phyloP scores from a whole-genome alignment of 129 eudicot species.

The Flaveria brownii region DNA sequence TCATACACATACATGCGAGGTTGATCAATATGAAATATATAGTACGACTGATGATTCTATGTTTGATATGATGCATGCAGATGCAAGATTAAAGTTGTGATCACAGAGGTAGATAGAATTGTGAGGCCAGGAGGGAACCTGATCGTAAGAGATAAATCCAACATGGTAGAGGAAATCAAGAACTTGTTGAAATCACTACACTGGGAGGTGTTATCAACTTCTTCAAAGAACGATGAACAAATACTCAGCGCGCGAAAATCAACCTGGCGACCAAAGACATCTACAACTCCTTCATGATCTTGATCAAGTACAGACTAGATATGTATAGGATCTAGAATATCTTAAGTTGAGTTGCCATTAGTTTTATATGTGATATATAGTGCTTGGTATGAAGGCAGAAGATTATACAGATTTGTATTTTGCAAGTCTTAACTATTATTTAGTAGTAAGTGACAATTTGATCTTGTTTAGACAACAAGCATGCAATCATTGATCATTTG shows the following conservation, averaged over 20 bases:
- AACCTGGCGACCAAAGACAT: slow-evolving; percentile 64
- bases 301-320: slow-evolving; percentile 8
- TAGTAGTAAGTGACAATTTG: too few relatives aligned
- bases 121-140: slow-evolving; percentile 77
- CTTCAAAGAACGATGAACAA: slow-evolving; percentile 54
- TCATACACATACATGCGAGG: not conserved
- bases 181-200: slow-evolving; percentile 65
- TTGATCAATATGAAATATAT: not conserved
- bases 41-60: not conserved
- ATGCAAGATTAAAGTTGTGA: slow-evolving; percentile 55
- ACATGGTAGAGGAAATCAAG: slow-evolving; percentile 51
- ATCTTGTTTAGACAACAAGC: too few relatives aligned
- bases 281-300: slow-evolving; percentile 36
- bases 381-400: not conserved
- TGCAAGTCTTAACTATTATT: too few relatives aligned
- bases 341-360: not conserved
- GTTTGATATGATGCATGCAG: slow-evolving; percentile 36
- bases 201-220: slow-evolving; percentile 61
- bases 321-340: slow-evolving; percentile 24
- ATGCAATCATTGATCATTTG: too few relatives aligned
- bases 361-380: not conserved
- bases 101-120: slow-evolving; percentile 75
- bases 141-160: slow-evolving; percentile 65
- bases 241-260: slow-evolving; percentile 73
- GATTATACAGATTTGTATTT: not conserved